Conservation (phyloP, 768 basidiomycete genomes). For the Dentipellis sp. region DNA sequence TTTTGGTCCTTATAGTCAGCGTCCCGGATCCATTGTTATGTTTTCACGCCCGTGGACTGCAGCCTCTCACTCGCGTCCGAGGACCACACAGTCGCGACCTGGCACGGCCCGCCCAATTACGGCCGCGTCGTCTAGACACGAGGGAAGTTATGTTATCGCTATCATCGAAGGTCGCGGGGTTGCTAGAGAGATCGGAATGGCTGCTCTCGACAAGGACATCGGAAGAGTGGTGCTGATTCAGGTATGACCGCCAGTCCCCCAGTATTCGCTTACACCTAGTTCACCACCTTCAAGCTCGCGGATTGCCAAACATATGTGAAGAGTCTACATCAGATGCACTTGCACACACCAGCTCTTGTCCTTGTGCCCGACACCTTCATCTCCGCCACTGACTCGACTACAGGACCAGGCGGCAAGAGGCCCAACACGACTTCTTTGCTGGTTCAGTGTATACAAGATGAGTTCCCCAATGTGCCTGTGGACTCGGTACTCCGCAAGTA, state of each 20-base stretch:
- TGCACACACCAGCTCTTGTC: conserved; percentile 61
- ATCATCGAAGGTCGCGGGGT: conserved; percentile 72
- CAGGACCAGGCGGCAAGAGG: conserved; percentile 35
- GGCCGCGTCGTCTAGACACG: conserved; percentile 45
- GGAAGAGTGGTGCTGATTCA: conserved; percentile 72
- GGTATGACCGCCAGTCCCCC: conserved; percentile 27
- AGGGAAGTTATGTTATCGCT: conserved; percentile 57
- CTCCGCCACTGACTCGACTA: conserved; percentile 41
- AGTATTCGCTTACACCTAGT: not conserved
- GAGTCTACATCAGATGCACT: conserved; percentile 76
- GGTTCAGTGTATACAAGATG: conserved; percentile 64
- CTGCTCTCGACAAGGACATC: conserved; percentile 73
- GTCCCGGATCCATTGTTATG: no score
- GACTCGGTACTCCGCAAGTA: conserved; percentile 70
- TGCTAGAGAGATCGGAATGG: conserved; percentile 80
- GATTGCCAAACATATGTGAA: conserved; percentile 88
- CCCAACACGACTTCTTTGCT: conserved; percentile 46
- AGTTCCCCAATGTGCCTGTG: conserved; percentile 58
- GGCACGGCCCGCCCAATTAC: conserved; percentile 56
- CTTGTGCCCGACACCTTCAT: conserved; percentile 80
- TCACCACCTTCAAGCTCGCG: conserved; percentile 43
- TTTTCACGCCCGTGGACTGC: conserved; percentile 42
- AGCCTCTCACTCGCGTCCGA: conserved; percentile 37
- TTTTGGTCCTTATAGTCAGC: no score
- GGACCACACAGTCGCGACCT: conserved; percentile 39